Conservation (phyloP, 2,329 filamentous ascomycete species). For the Diplocarpon rosae region DNA sequence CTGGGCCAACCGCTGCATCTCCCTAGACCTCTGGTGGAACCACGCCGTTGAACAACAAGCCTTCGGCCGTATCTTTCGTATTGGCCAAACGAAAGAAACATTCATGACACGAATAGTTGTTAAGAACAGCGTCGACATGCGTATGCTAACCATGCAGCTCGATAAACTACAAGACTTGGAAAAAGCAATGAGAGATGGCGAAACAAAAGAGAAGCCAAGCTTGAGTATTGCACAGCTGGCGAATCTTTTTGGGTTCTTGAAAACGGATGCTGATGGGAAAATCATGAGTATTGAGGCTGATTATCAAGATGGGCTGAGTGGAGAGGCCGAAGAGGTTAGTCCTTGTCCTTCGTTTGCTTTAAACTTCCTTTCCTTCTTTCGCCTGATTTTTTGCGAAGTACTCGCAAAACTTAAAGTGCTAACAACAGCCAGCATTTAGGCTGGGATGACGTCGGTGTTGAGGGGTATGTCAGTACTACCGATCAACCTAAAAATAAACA, state of each 20-base stretch:
- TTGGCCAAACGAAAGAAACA: constrained; percentile 51
- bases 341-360: too few relatives aligned
- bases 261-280: constrained; percentile 29
- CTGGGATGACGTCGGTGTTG: neutral
- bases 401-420: neutral
- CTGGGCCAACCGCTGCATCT: constrained; percentile 36
- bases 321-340: neutral
- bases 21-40: constrained; percentile 31
- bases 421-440: neutral
- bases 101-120: constrained; percentile 47
- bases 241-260: constrained; percentile 34
- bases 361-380: neutral
- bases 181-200: constrained; percentile 19
- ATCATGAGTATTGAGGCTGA: constrained; percentile 18
- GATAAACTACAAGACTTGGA: constrained; percentile 36
- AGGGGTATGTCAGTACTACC: neutral
- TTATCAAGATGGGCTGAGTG: constrained; percentile 17
- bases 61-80: constrained; percentile 47
- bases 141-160: constrained; percentile 43
- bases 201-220: constrained; percentile 11
- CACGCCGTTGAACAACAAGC: constrained; percentile 47
- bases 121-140: constrained; percentile 44
- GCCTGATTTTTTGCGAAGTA: neutral
- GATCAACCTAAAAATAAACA: neutral
- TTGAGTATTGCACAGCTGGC: constrained; percentile 31